Conservation (phyloP, 192 early-diverging fungal genomes). For the Backusella macrospora region DNA sequence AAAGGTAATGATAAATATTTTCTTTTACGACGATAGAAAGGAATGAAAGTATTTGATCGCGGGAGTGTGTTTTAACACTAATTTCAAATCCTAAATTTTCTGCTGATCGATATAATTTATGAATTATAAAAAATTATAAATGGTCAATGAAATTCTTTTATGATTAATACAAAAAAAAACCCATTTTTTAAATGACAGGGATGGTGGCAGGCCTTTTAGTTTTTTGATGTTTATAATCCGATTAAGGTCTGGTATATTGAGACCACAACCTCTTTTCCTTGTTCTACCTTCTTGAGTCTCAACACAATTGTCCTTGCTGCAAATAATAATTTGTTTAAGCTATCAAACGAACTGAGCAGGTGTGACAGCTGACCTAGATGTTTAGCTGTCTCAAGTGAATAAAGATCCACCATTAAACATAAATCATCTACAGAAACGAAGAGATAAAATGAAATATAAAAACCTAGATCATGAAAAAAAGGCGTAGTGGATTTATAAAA, state of each 20-base stretch:
- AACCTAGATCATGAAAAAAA: not conserved
- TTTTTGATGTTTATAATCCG: not conserved
- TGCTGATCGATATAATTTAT: too few species aligned
- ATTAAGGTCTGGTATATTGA: not conserved
- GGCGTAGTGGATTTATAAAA: not conserved
- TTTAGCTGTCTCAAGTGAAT: not conserved
- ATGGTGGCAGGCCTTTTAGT: not conserved
- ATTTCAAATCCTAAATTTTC: too few species aligned
- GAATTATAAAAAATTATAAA: too few species aligned
- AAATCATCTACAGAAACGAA: conserved; percentile 11
- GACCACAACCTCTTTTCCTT: not conserved
- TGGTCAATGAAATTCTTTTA: too few species aligned
- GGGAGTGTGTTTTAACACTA: too few species aligned
- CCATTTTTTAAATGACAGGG: not conserved
- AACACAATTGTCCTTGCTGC: not conserved
- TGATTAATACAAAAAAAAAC: not conserved
- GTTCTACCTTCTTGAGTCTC: not conserved
- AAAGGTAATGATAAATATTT: too few species aligned
- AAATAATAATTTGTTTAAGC: not conserved
- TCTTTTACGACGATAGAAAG: too few species aligned
- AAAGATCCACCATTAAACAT: not conserved
- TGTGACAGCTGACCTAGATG: not conserved
- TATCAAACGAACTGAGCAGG: not conserved
- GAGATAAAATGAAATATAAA: conserved; percentile 11
- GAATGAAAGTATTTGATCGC: too few species aligned